These are phyloP conservation scores for Hypoxylon sp. DNA, from an alignment of 2,329 filamentous ascomycete genomes.

Conservation along the genomic window DNA sequence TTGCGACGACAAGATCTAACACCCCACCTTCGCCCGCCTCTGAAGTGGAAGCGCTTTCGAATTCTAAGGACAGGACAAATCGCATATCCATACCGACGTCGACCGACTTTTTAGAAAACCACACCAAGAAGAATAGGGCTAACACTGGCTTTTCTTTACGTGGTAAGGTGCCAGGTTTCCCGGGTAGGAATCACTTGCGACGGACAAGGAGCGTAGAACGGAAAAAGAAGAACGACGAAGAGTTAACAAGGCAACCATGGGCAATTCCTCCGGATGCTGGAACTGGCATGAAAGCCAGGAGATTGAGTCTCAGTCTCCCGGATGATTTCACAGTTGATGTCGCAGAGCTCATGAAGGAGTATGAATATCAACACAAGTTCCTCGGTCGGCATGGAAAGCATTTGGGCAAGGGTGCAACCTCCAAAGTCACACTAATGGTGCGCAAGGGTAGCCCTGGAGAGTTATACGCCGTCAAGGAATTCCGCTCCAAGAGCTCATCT, in stretches of 20 bases:
- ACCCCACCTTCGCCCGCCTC: slow-evolving; percentile 56
- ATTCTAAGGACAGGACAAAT: slow-evolving; percentile 47
- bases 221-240: slow-evolving; percentile 51
- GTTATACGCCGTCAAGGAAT: slow-evolving; percentile 89
- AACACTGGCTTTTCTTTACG: slow-evolving; percentile 67
- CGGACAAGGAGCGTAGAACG: slow-evolving; percentile 53
- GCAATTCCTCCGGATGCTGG: slow-evolving; percentile 76
- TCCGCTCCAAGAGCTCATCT: slow-evolving; percentile 77
- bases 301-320: slow-evolving; percentile 80
- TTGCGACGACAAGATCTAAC: slow-evolving; percentile 53
- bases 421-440: slow-evolving; percentile 85
- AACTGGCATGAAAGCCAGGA: slow-evolving; percentile 83
- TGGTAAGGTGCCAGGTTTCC: slow-evolving; percentile 66
- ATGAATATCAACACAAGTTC: slow-evolving; percentile 78
- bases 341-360: slow-evolving; percentile 78
- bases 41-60: slow-evolving; percentile 47
- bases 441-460: slow-evolving; percentile 76
- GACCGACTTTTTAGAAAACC: slow-evolving; percentile 62
- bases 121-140: slow-evolving; percentile 66
- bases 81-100: slow-evolving; percentile 57
- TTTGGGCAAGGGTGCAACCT: slow-evolving; percentile 86
- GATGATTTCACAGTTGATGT: slow-evolving; percentile 82
- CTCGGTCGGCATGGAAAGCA: slow-evolving; percentile 80
- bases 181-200: slow-evolving; percentile 48
- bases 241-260: slow-evolving; percentile 67